Evolutionary conservation across 805 yeast species (phyloP).

Genomic region (Starmerella vaccinii): DNA sequence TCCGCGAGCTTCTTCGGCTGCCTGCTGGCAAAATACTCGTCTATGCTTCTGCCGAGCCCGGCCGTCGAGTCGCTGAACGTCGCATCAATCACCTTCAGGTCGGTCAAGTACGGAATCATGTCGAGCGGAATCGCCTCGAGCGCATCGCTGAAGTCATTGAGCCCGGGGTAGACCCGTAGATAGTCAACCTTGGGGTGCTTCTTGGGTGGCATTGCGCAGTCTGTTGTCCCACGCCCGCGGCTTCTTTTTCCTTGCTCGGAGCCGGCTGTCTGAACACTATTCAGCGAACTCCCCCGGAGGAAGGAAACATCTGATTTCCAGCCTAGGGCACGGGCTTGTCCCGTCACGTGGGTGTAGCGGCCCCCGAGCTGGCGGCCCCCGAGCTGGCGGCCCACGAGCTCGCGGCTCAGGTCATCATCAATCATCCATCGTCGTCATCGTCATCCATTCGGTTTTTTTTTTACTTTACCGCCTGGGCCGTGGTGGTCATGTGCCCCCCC

Average conservation of each 20-base stretch:
- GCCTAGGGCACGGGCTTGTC: not conserved
- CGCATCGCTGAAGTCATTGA: slow-evolving; percentile 84
- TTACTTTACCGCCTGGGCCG: not conserved
- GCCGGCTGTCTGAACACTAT: not conserved
- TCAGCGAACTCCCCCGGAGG: not conserved
- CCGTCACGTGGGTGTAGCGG: not conserved
- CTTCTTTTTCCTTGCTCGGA: not conserved
- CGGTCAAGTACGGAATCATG: slow-evolving; percentile 71
- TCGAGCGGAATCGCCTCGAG: slow-evolving; percentile 83
- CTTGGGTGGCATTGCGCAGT: slow-evolving; percentile 15
- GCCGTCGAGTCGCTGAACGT: slow-evolving; percentile 75
- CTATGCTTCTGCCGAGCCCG: slow-evolving; percentile 46
- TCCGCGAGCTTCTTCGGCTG: slow-evolving; percentile 29
- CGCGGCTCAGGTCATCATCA: no score
- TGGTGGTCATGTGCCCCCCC: no score
- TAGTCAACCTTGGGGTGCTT: slow-evolving; percentile 21
- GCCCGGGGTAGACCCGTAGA: slow-evolving; percentile 51
- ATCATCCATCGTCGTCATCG: no score
- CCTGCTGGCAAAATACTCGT: slow-evolving; percentile 36
- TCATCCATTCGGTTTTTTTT: not conserved
- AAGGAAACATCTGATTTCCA: not conserved
- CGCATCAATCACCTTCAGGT: slow-evolving; percentile 88
- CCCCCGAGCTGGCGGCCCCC: no score
- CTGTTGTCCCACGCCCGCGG: not conserved
- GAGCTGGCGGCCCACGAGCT: no score